Conservation (phyloP, 2,329 filamentous ascomycete species). For the Aureobasidium sp. region DNA sequence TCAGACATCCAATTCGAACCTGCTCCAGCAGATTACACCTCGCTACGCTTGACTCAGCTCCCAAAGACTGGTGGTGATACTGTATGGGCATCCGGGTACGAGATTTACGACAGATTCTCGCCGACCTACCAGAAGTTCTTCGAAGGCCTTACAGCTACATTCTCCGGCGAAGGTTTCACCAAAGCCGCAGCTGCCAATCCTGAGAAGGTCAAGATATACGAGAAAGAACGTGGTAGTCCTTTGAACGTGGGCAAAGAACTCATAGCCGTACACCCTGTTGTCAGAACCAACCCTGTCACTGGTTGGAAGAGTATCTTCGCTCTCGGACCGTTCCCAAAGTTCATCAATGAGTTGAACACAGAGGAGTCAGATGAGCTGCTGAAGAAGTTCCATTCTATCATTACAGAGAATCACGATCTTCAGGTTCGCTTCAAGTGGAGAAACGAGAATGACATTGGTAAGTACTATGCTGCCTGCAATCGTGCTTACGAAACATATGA, state of each 20-base stretch:
- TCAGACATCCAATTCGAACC: conserved; percentile 34
- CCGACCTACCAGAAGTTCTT: conserved; percentile 50
- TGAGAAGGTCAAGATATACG: conserved; percentile 36
- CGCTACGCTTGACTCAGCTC: conserved; percentile 27
- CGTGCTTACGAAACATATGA: too few species aligned
- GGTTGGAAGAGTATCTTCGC: conserved; percentile 52
- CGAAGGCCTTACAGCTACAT: conserved; percentile 44
- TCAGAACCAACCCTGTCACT: conserved; percentile 55
- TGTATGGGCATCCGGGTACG: conserved; percentile 43
- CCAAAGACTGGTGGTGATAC: conserved; percentile 33
- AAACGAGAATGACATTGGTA: conserved; percentile 39
- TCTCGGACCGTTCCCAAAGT: conserved; percentile 28
- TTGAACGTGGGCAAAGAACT: conserved; percentile 46
- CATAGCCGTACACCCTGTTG: conserved; percentile 45
- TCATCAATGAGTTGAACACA: conserved; percentile 37
- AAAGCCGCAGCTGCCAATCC: conserved; percentile 31
- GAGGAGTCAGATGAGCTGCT: conserved; percentile 36
- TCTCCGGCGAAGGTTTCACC: conserved; percentile 26
- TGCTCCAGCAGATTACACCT: conserved; percentile 33
- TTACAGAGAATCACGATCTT: conserved; percentile 43
- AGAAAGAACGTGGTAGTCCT: conserved; percentile 42
- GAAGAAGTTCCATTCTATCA: conserved; percentile 32
- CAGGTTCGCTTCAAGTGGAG: conserved; percentile 43
- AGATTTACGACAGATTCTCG: conserved; percentile 49
- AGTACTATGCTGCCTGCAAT: too few species aligned